Conservation (phyloP, 495 filamentous ascomycete genomes). For the Xylaria curta region DNA sequence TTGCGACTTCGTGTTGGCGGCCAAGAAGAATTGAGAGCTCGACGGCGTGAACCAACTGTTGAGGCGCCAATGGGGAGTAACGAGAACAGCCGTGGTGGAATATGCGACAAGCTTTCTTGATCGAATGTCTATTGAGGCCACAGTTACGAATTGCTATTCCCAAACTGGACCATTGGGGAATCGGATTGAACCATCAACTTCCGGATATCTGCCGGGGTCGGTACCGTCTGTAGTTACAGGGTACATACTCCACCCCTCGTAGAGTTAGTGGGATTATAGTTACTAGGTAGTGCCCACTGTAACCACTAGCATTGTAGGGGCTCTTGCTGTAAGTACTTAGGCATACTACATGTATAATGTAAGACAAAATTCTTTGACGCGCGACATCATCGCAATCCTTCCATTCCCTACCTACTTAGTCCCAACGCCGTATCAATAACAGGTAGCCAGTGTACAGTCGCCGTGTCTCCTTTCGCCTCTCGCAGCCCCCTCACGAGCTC, state of each 20-base stretch:
- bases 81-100: background rate
- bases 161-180: slow-evolving; percentile 15
- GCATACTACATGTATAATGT: background rate
- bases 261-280: too few relatives aligned
- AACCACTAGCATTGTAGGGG: background rate
- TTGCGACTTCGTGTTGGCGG: slow-evolving; percentile 12
- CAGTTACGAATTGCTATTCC: slow-evolving; percentile 31
- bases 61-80: background rate
- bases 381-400: slow-evolving; percentile 25
- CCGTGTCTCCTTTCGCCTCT: background rate
- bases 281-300: too few relatives aligned
- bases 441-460: background rate
- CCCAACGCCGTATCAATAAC: background rate
- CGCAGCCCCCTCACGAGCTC: background rate
- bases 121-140: slow-evolving; percentile 22
- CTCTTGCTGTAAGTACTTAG: background rate
- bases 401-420: background rate
- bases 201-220: slow-evolving; percentile 16
- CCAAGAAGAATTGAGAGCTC: background rate
- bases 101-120: background rate
- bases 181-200: background rate
- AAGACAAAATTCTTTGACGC: slow-evolving; percentile 20
- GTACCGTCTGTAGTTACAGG: too few relatives aligned
- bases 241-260: too few relatives aligned
- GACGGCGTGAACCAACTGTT: background rate